Percentiles rank a stretch among this genome's conserved stretches.
Evolutionary conservation across 768 basidiomycete genomes (phyloP).

Genomic region (Hydnomerulius pinastri): DNA sequence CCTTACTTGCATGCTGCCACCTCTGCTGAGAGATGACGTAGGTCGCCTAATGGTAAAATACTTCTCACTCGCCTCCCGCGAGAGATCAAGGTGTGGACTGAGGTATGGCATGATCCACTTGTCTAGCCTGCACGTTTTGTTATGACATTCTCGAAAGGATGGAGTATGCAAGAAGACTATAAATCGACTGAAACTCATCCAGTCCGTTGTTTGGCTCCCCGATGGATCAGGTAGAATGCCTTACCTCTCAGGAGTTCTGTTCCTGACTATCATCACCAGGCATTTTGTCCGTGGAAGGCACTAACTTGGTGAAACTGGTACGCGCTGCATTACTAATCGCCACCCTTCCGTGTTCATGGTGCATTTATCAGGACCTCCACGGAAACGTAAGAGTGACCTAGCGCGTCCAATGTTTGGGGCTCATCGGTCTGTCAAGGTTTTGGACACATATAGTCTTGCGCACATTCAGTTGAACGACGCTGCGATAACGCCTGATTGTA

Average conservation of each 20-base stretch:
- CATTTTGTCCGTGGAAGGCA: conserved; percentile 53
- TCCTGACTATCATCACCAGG: conserved; percentile 24
- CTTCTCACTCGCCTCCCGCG: conserved; percentile 50
- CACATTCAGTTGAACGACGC: conserved; percentile 51
- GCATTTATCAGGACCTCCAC: conserved; percentile 37
- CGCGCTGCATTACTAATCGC: conserved; percentile 8
- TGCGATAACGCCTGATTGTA: conserved; percentile 46
- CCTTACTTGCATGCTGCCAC: not conserved
- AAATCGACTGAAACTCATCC: conserved; percentile 43
- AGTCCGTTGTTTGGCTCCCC: conserved; percentile 53
- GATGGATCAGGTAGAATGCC: conserved; percentile 40
- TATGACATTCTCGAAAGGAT: no score
- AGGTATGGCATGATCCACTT: conserved; percentile 32
- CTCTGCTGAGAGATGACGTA: conserved; percentile 11
- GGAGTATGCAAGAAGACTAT: conserved; percentile 53
- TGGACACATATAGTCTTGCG: conserved; percentile 43
- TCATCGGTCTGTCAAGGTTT: conserved; percentile 25
- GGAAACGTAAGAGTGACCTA: conserved; percentile 34
- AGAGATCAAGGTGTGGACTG: conserved; percentile 52
- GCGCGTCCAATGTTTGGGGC: not conserved
- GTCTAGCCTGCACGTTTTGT: no score
- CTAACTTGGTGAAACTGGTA: conserved; percentile 47
- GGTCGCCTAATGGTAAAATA: conserved; percentile 48
- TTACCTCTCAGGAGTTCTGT: not conserved
- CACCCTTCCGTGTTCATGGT: not conserved